Evolutionary conservation across 2,329 filamentous ascomycete species (phyloP).

Genomic region (Thelonectria rubi): DNA sequence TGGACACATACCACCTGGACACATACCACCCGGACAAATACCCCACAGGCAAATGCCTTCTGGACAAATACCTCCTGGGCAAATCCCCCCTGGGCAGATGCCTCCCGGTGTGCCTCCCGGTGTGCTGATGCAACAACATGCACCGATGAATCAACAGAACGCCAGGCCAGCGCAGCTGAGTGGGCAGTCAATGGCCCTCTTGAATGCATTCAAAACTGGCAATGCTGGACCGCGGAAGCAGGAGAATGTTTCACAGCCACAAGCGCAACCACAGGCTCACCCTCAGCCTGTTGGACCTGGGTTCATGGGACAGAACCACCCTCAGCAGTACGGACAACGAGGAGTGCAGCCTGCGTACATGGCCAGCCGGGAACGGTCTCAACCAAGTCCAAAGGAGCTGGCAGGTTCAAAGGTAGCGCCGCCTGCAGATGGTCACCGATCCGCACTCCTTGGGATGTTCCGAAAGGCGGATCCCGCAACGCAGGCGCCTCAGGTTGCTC

Average conservation of each 20-base stretch:
- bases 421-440: conserved; percentile 52
- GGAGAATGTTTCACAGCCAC: conserved; percentile 31
- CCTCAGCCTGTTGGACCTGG: conserved; percentile 16
- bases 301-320: conserved; percentile 27
- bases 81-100: no score
- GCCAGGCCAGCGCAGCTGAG: conserved; percentile 46
- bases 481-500: conserved; percentile 19
- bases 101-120: background rate
- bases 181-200: conserved; percentile 54
- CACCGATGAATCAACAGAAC: conserved; percentile 20
- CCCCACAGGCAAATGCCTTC: no score
- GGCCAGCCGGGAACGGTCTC: conserved; percentile 26
- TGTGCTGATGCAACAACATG: conserved; percentile 1
- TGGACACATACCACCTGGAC: no score
- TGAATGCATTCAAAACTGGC: conserved; percentile 55
- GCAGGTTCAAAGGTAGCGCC: conserved; percentile 40
- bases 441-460: conserved; percentile 63
- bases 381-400: conserved; percentile 43
- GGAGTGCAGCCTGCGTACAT: conserved; percentile 27
- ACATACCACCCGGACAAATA: no score
- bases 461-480: conserved; percentile 49
- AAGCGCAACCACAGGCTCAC: conserved; percentile 1
- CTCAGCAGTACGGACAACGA: conserved; percentile 23
- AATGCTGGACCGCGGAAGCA: conserved; percentile 31
- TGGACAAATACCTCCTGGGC: no score